A percentile compares a stretch with the other conserved stretches of the same genome.
These are phyloP conservation scores for Candolleomyces aberdarensis DNA, from an alignment of 768 basidiomycete species.

Conservation along the genomic window DNA sequence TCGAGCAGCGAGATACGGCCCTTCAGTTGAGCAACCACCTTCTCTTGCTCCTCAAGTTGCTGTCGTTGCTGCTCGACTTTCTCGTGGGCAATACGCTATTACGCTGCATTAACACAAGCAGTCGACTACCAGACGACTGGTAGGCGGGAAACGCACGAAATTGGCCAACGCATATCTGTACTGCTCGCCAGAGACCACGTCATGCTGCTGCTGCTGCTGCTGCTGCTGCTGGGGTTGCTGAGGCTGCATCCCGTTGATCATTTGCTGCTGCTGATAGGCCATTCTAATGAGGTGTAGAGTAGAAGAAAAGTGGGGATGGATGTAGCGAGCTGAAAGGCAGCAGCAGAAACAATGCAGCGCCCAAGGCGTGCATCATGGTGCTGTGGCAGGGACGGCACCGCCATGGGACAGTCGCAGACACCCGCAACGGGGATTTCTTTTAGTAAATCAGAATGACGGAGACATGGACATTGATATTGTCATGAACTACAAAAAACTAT, in stretches of 20 bases:
- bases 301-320: not conserved
- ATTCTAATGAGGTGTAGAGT: not conserved
- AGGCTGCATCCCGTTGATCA: conserved; percentile 9
- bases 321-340: not conserved
- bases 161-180: conserved; percentile 83
- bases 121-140: too few species aligned
- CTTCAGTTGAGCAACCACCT: conserved; percentile 72
- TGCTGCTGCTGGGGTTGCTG: conserved; percentile 21
- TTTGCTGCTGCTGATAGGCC: conserved; percentile 15
- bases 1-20: conserved; percentile 72
- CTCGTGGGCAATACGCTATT: conserved; percentile 80
- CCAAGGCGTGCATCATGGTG: too few species aligned
- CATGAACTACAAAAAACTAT: not conserved
- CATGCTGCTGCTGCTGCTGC: conserved; percentile 26
- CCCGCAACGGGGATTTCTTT: not conserved
- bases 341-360: not conserved
- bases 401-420: not conserved
- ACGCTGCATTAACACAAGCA: too few species aligned
- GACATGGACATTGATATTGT: not conserved
- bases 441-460: not conserved
- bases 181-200: conserved; percentile 57
- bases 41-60: conserved; percentile 81
- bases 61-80: conserved; percentile 79
- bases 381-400: not conserved
- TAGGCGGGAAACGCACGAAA: conserved; percentile 49